A percentile compares a stretch with the other conserved stretches of the same genome.
phyloP scores from a whole-genome alignment of 2,329 filamentous ascomycete genomes.

The Didymosphaeria variabile region DNA sequence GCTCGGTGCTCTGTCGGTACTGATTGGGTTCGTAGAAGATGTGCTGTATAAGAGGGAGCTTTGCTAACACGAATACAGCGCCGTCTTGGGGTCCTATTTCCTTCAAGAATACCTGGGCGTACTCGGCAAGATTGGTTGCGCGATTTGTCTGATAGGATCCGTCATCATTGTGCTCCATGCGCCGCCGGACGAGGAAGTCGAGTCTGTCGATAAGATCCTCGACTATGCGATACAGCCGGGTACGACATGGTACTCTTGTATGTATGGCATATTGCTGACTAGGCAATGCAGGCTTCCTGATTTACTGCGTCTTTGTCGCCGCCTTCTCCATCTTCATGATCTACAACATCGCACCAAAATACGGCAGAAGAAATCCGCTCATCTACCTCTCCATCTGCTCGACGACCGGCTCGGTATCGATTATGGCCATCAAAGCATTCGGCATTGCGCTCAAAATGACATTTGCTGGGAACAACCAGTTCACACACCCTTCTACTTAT shows the following conservation, averaged over 20 bases:
- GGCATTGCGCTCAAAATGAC: constrained; percentile 97
- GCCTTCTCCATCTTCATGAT: constrained; percentile 94
- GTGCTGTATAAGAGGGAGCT: constrained; percentile 1
- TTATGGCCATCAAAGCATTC: constrained; percentile 99
- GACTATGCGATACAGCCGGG: constrained; percentile 90
- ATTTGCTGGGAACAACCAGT: constrained; percentile 92
- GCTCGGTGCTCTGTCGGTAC: constrained; percentile 88
- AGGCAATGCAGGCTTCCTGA: constrained; percentile 76
- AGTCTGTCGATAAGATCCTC: constrained; percentile 91
- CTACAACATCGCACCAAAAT: constrained; percentile 86
- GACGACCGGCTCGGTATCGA: constrained; percentile 93
- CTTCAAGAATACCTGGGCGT: constrained; percentile 89
- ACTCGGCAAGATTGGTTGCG: constrained; percentile 92
- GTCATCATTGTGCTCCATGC: constrained; percentile 98
- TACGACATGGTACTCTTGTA: constrained; percentile 55
- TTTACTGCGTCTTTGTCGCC: constrained; percentile 82
- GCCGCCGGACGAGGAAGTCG: constrained; percentile 89
- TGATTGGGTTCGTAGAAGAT: constrained; percentile 72
- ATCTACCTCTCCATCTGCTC: constrained; percentile 98
- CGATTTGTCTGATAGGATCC: constrained; percentile 93
- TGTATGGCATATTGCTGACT: constrained; percentile 23
- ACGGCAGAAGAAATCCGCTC: constrained; percentile 95
- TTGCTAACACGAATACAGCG: constrained; percentile 58
- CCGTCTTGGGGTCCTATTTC: constrained; percentile 94
- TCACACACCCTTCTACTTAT: constrained; percentile 93